Percentiles rank a stretch among this genome's conserved stretches.
Conservation (phyloP, 2,329 filamentous ascomycete genomes). For the Aspergillus quadrilineatus region DNA sequence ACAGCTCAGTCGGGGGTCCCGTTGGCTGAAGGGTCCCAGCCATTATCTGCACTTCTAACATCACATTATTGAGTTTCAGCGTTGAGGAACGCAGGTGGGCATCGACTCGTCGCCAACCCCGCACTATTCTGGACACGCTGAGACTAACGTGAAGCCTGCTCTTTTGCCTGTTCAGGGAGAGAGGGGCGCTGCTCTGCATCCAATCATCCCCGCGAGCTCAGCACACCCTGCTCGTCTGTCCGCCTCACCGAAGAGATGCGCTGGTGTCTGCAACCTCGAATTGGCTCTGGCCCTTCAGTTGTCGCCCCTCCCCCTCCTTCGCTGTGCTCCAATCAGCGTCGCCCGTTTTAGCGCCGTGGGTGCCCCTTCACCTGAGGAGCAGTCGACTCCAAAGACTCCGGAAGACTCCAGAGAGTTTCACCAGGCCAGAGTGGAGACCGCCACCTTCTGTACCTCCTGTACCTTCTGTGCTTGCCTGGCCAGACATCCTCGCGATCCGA, state of each 20-base stretch:
- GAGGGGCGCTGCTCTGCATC: slow-evolving; percentile 5
- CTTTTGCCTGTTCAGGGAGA: slow-evolving; percentile 18
- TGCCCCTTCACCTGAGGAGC: not conserved
- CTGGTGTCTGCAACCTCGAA: slow-evolving; percentile 19
- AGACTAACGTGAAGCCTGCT: not conserved
- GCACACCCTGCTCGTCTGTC: slow-evolving; percentile 8
- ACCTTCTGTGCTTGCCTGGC: slow-evolving; percentile 5
- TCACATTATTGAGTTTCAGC: not conserved
- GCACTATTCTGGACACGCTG: slow-evolving; percentile 10
- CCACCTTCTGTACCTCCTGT: slow-evolving; percentile 12
- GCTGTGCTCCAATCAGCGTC: not conserved
- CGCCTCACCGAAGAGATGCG: slow-evolving; percentile 24
- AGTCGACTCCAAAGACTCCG: not conserved
- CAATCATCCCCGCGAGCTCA: slow-evolving; percentile 14
- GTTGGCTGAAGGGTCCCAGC: not conserved
- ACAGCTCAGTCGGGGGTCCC: not conserved
- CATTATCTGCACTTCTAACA: not conserved
- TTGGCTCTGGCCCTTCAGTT: slow-evolving; percentile 14
- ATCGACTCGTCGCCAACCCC: slow-evolving; percentile 13
- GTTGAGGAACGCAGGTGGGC: not conserved
- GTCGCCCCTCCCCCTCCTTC: slow-evolving; percentile 13
- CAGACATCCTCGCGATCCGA: slow-evolving; percentile 18
- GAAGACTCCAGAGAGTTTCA: too few species aligned
- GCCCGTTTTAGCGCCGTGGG: slow-evolving; percentile 8
- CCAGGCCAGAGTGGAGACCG: slow-evolving; percentile 8